phyloP scores from a whole-genome alignment of 257 asterid species.

The Solanum sitiens region DNA sequence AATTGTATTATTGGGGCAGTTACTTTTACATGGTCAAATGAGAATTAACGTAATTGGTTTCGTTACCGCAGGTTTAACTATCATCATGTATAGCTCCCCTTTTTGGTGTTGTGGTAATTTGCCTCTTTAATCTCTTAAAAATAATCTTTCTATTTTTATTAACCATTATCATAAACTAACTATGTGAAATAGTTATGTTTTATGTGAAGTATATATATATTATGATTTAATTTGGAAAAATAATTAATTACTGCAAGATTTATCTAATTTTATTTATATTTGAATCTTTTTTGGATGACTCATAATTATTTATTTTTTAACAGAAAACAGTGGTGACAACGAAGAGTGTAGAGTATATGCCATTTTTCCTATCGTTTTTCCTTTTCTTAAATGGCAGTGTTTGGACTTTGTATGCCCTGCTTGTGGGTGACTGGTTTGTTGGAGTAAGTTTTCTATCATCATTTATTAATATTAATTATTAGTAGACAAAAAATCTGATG shows the following conservation, averaged over 20 bases:
- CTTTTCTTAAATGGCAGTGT: conserved; percentile 64
- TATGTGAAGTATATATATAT: background rate
- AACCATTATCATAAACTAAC: too few relatives aligned
- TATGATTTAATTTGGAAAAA: background rate
- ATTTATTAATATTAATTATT: background rate
- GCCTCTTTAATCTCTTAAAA: background rate
- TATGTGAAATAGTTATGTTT: too few relatives aligned
- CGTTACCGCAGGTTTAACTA: conserved; percentile 48
- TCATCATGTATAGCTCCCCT: conserved; percentile 81
- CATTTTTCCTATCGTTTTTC: conserved; percentile 62
- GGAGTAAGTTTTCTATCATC: conserved; percentile 38
- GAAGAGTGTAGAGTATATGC: conserved; percentile 77
- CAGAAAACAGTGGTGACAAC: conserved; percentile 57
- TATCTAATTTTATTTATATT: background rate
- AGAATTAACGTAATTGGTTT: conserved; percentile 49
- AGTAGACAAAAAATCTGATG: background rate
- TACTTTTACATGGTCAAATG: conserved; percentile 17
- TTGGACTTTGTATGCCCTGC: conserved; percentile 65
- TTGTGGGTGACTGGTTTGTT: conserved; percentile 56
- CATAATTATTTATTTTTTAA: background rate
- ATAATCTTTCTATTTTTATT: background rate
- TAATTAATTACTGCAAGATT: background rate
- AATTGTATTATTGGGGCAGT: conserved; percentile 15
- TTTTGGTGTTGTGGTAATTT: conserved; percentile 64
- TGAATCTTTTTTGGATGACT: background rate